These are phyloP conservation scores for Combretum micranthum DNA, from an alignment of 345 rosid species.

Conservation along the genomic window DNA sequence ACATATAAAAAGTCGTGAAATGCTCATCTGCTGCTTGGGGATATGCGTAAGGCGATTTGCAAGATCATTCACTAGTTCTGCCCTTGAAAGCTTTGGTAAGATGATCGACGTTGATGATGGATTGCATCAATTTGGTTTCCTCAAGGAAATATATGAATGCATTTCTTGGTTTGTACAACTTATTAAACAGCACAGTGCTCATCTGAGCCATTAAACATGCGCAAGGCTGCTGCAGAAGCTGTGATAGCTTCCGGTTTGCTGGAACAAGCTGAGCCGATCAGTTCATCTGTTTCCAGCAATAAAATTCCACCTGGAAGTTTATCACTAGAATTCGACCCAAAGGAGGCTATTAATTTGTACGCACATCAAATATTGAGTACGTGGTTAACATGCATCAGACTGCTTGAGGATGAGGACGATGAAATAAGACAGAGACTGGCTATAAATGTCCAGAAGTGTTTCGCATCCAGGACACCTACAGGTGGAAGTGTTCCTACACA, in stretches of 20 bases:
- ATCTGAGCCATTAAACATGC: slow-evolving; percentile 74
- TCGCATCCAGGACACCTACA: slow-evolving; percentile 20
- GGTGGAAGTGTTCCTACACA: slow-evolving; percentile 52
- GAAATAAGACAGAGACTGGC: slow-evolving; percentile 65
- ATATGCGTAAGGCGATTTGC: slow-evolving; percentile 58
- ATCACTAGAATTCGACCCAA: slow-evolving; percentile 17
- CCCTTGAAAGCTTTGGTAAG: slow-evolving; percentile 19
- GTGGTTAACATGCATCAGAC: slow-evolving; percentile 75
- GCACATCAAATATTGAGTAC: slow-evolving; percentile 51
- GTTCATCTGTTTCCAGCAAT: slow-evolving; percentile 36
- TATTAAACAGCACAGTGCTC: slow-evolving; percentile 65
- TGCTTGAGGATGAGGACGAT: slow-evolving; percentile 95
- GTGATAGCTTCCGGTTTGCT: slow-evolving; percentile 77
- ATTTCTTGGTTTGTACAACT: slow-evolving; percentile 44
- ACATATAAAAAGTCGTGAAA: slow-evolving; percentile 57
- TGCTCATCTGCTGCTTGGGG: slow-evolving; percentile 78
- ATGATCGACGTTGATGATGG: slow-evolving; percentile 9
- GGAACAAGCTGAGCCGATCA: slow-evolving; percentile 66
- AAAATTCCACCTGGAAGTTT: slow-evolving; percentile 21
- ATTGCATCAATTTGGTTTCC: slow-evolving; percentile 23
- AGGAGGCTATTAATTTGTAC: slow-evolving; percentile 32
- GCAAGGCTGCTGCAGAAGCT: slow-evolving; percentile 78
- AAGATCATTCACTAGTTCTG: slow-evolving; percentile 20
- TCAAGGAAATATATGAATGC: slow-evolving; percentile 34
- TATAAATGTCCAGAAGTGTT: slow-evolving; percentile 52